Conservation (phyloP, 1,139 yeast species). For the Lodderomyces jiufengensis region DNA sequence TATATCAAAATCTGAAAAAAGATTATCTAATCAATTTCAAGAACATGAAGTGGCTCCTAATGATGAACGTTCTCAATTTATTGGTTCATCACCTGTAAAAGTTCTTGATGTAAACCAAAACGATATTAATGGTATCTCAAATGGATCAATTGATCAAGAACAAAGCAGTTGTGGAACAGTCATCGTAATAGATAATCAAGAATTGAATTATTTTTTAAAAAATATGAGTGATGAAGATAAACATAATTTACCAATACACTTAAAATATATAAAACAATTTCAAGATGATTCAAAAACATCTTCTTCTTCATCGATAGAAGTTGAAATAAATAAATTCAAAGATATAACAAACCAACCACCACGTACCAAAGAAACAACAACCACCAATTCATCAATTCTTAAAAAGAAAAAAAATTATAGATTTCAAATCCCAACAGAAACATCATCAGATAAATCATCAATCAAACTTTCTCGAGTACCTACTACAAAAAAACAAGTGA, state of each 20-base stretch:
- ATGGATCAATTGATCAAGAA: slow-evolving; percentile 14
- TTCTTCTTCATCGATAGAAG: slow-evolving; percentile 22
- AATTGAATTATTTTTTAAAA: slow-evolving; percentile 27
- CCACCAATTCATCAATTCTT: slow-evolving; percentile 7
- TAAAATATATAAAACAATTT: slow-evolving; percentile 39
- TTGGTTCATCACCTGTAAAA: slow-evolving; percentile 3
- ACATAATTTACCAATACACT: slow-evolving; percentile 33
- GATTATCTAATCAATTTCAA: not conserved
- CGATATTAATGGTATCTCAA: not conserved
- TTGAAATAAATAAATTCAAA: slow-evolving; percentile 32
- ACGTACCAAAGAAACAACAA: no score
- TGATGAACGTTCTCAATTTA: no score
- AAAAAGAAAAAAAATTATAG: slow-evolving; percentile 3
- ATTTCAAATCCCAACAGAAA: not conserved
- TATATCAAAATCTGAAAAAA: not conserved
- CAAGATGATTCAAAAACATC: slow-evolving; percentile 21
- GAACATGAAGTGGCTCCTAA: not conserved
- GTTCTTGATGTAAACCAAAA: slow-evolving; percentile 4
- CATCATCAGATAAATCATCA: not conserved
- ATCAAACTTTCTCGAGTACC: not conserved
- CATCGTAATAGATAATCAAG: slow-evolving; percentile 24
- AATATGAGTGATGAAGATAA: slow-evolving; percentile 27
- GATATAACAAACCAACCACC: slow-evolving; percentile 13
- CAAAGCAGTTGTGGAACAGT: slow-evolving; percentile 3
- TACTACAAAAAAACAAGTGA: not conserved